A percentile compares a stretch with the other conserved stretches of the same genome.
Conservation (phyloP, 208 protist genomes). For the Leishmania amazonensis region DNA sequence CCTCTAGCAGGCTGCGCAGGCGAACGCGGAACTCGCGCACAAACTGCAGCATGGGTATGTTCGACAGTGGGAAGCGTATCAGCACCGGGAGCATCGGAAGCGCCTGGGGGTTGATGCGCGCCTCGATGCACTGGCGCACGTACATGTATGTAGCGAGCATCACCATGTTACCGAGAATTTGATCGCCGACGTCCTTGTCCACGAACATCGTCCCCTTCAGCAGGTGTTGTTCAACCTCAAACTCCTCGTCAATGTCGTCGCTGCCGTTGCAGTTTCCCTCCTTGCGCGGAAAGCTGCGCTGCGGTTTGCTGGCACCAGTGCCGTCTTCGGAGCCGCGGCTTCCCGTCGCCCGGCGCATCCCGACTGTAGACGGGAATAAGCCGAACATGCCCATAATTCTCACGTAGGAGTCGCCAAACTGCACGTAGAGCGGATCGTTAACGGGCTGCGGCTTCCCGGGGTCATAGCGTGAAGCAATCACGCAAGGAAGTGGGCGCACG, state of each 20-base stretch:
- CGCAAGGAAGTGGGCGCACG: slow-evolving; percentile 73
- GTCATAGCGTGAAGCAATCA: slow-evolving; percentile 67
- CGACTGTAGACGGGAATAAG: slow-evolving; percentile 60
- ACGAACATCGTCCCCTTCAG: slow-evolving; percentile 86
- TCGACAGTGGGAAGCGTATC: slow-evolving; percentile 65
- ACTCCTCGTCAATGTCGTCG: slow-evolving; percentile 38
- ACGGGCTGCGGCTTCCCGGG: slow-evolving; percentile 39
- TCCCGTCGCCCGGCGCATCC: slow-evolving; percentile 15
- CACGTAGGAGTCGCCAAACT: slow-evolving; percentile 59
- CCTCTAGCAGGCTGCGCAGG: slow-evolving; percentile 58
- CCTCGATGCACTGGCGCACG: slow-evolving; percentile 73
- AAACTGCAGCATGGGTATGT: slow-evolving; percentile 82
- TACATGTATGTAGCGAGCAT: slow-evolving; percentile 82
- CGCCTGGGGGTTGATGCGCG: slow-evolving; percentile 41
- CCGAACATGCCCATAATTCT: slow-evolving; percentile 88
- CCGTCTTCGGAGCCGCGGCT: background rate
- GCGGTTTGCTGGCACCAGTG: background rate
- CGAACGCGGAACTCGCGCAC: slow-evolving; percentile 77
- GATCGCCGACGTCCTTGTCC: slow-evolving; percentile 82
- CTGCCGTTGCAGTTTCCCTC: slow-evolving; percentile 45
- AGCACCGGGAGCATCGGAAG: slow-evolving; percentile 71
- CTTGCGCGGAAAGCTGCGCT: slow-evolving; percentile 34
- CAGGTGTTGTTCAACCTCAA: slow-evolving; percentile 55
- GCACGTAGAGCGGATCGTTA: slow-evolving; percentile 53
- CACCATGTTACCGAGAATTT: slow-evolving; percentile 80